Base-by-base conservation (phyloP, 2,329 filamentous ascomycete species). In the Pseudogymnoascus sp. region DNA sequence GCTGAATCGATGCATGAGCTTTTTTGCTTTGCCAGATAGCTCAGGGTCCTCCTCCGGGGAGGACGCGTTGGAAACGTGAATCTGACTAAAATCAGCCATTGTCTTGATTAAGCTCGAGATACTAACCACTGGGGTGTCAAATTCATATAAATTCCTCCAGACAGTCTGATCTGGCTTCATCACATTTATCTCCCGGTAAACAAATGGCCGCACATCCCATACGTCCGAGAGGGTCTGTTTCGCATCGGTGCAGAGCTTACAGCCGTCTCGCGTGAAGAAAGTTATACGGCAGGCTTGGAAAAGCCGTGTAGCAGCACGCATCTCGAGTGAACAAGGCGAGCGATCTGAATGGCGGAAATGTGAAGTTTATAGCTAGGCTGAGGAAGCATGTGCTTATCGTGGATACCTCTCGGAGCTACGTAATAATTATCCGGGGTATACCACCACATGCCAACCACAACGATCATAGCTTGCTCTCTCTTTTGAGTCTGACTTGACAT, bases 1-100 rank as follows among this genome's bases (percentile, higher is more conserved):
- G 0, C 83, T 87, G 74, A 93, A 90, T 16, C 87, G 82, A 73
- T 93, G 90, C 89, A 93, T 93, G 59, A 93, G 77, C 73, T 91
- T 92, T 63, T 82, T 75, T 1, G 87, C 86, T 65, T 84, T 78
- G 5, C 81, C 80, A 1, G 82, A 82, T 3, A 80, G 81, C 63
- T 78, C 65, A 8, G 84, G 80, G 24, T 81, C 74, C 67, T 84
- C 84, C 61, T 80, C 78, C 10, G 77, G 76, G 1, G 79, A 74
- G 6, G 74, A 76, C 10, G 77, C 76, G 68, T 83, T 86, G 76
- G 85, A 86, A 65, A 93, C 72, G 71, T 84, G 82, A 62, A 84
- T 79, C 81, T 83, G 42, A 3, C 14, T 16, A 79, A 81, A 13
- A 40, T 59, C 13, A 63, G 38, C 26, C 10, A 29, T 56, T 42